Evolutionary conservation across 2,329 filamentous ascomycete genomes (phyloP).

Genomic region (Beauveria sp.): DNA sequence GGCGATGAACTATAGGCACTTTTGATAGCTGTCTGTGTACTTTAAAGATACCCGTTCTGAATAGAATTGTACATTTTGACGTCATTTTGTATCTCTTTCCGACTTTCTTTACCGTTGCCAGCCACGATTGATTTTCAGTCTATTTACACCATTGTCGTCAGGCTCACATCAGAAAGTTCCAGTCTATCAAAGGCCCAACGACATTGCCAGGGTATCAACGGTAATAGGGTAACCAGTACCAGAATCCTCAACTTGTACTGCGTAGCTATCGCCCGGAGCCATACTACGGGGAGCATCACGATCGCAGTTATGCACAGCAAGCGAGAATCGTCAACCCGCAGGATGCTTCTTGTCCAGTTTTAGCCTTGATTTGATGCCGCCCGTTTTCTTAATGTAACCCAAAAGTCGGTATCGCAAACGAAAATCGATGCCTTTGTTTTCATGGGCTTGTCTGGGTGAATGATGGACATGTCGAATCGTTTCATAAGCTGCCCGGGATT

Average conservation of each 20-base stretch:
- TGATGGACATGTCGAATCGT: slow-evolving; percentile 25
- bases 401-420: slow-evolving; percentile 28
- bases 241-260: not conserved
- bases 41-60: not conserved
- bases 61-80: not conserved
- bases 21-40: not conserved
- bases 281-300: not conserved
- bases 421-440: slow-evolving; percentile 26
- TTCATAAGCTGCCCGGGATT: slow-evolving; percentile 22
- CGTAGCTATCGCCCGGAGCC: no score
- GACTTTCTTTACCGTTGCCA: not conserved
- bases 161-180: not conserved
- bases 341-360: not conserved
- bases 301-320: not conserved
- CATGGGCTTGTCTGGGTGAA: slow-evolving; percentile 26
- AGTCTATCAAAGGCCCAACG: no score
- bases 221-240: not conserved
- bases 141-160: not conserved
- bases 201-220: not conserved
- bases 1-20: not conserved
- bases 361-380: not conserved
- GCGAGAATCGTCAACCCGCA: not conserved
- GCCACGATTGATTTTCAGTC: not conserved
- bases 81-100: not conserved
- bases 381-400: slow-evolving; percentile 24